Conservation (phyloP, 257 asterid species). For the Fraxinus americana region DNA sequence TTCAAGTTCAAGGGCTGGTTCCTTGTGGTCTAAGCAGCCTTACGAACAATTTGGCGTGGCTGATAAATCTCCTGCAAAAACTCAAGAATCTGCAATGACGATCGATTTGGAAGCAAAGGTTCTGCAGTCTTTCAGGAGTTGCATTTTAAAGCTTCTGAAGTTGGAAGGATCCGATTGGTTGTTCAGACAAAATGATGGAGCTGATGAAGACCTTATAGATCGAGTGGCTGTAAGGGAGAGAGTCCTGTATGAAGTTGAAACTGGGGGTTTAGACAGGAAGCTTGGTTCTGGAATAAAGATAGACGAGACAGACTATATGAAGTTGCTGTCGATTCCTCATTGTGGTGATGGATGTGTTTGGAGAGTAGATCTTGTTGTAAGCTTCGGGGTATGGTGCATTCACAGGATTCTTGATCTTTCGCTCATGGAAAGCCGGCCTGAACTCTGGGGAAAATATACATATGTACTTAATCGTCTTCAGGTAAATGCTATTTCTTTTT, state of each 20-base stretch:
- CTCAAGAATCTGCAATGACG: constrained; percentile 49
- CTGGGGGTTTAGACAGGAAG: constrained; percentile 48
- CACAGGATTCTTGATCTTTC: constrained; percentile 92
- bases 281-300: constrained; percentile 31
- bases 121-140: constrained; percentile 83
- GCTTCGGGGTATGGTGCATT: constrained; percentile 99
- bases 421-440: constrained; percentile 96
- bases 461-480: constrained; percentile 93
- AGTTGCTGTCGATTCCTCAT: constrained; percentile 72
- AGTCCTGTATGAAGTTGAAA: constrained; percentile 70
- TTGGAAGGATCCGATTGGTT: constrained; percentile 93
- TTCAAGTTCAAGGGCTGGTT: constrained; percentile 54
- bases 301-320: constrained; percentile 62
- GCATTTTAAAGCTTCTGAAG: constrained; percentile 73
- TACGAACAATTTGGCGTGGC: constrained; percentile 92
- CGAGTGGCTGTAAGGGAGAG: constrained; percentile 90
- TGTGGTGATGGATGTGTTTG: constrained; percentile 98
- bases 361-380: constrained; percentile 68
- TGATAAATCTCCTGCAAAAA: constrained; percentile 47
- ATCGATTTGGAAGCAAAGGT: constrained; percentile 71
- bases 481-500: constrained; percentile 41
- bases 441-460: constrained; percentile 98
- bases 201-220: constrained; percentile 90
- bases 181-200: constrained; percentile 89
- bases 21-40: constrained; percentile 90